Evolutionary conservation across 176 grass and related monocot genomes (phyloP), one percentile per base, ranked within the genome.

Genomic region (Juncus inflexus): DNA sequence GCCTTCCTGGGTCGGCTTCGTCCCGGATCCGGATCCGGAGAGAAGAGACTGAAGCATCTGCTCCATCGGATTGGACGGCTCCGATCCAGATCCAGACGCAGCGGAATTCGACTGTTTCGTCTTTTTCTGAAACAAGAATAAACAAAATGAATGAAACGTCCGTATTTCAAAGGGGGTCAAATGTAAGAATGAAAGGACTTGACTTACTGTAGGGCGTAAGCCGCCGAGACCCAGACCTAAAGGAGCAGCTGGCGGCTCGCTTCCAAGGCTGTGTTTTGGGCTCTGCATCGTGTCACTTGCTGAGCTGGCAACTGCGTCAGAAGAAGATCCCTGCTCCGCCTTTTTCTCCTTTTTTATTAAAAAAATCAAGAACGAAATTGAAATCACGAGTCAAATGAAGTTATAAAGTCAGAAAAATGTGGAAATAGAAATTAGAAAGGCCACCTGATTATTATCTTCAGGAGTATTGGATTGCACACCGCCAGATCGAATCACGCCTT

Each of bases 191-290:
- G 57, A 64, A 50, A 61, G 19, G 40, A 60, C 6, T 60, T 67
- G 54, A 69, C 35, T 68, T 84, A 91, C 92, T 82, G 91, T 91
- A 15, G 88, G 80, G 62, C 86, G 78, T 74, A 97, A 79, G 39
- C 92, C 87, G 64, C 84, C 92, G 10, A 79, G 71, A 67, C 92
- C 92, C 63, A 91, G 81, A 58, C 87, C 92, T 67, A 86, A 63
- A 0, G 92, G 92, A 60, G 78, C 73, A 65, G 83, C 55, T 47
- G 67, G 62, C 78, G 67, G 72, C 41, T 68, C 62, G 57, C 28
- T 71, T 59, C 78, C 80, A 50, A 76, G 55, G 55, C 61, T 57
- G 78, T 70, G 60, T 65, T 79, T 81, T 74, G 42, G 74, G 12
- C 16, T 78, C 15, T 71, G 79, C 70, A 76, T 72, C 67, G 72